These are phyloP conservation scores for Fusarium sp. DNA, from an alignment of 2,329 filamentous ascomycete species.

Conservation along the genomic window DNA sequence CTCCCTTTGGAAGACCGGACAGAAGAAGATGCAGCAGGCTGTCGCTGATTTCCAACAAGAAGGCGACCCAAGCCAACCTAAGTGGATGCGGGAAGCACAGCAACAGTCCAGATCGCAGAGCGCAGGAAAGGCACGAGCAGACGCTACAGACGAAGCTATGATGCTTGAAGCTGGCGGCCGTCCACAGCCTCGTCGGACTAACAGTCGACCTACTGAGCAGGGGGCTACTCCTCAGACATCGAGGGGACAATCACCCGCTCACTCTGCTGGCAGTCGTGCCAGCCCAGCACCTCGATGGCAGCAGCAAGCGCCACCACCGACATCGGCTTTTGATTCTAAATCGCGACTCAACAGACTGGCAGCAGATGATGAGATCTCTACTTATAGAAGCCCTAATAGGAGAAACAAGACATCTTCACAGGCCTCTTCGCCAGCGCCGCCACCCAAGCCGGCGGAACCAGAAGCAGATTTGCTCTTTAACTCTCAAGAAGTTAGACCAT, in stretches of 20 bases:
- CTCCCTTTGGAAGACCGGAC: slow-evolving; percentile 92
- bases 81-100: slow-evolving; percentile 87
- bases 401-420: slow-evolving; percentile 70
- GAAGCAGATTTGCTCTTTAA: slow-evolving; percentile 73
- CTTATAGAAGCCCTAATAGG: slow-evolving; percentile 87
- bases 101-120: slow-evolving; percentile 55
- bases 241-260: slow-evolving; percentile 61
- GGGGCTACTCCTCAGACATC: slow-evolving; percentile 46
- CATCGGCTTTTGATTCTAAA: slow-evolving; percentile 46
- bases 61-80: slow-evolving; percentile 82
- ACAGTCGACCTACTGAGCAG: slow-evolving; percentile 42
- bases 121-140: slow-evolving; percentile 45
- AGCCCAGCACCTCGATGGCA: slow-evolving; percentile 68
- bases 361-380: slow-evolving; percentile 83
- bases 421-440: slow-evolving; percentile 54
- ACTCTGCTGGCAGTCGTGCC: slow-evolving; percentile 55
- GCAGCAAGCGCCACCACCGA: slow-evolving; percentile 54
- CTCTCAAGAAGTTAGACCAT: slow-evolving; percentile 49
- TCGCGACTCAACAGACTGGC: slow-evolving; percentile 75
- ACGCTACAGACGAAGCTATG: slow-evolving; percentile 76
- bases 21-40: slow-evolving; percentile 92
- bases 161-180: slow-evolving; percentile 76
- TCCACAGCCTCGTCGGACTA: slow-evolving; percentile 54
- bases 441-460: slow-evolving; percentile 49
- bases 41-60: slow-evolving; percentile 83